Percentiles rank a stretch among this genome's conserved stretches.
phyloP scores from a whole-genome alignment of 495 filamentous ascomycete species.

The Xylaria nigripes region DNA sequence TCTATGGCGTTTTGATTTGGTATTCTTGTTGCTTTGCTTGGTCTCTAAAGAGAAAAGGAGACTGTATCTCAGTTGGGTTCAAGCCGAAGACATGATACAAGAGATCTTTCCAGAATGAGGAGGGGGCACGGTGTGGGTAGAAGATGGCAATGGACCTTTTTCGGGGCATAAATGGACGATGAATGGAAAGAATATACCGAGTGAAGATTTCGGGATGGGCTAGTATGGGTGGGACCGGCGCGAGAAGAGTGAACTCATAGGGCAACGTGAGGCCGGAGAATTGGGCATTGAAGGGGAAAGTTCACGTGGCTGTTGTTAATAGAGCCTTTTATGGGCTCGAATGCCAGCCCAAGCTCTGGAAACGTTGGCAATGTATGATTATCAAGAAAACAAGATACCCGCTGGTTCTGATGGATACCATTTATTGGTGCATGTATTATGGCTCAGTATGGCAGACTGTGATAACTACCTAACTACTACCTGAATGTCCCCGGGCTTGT shows the following conservation, averaged over 20 bases:
- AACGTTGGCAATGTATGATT: constrained; percentile 23
- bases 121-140: not conserved
- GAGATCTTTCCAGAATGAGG: not conserved
- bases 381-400: constrained; percentile 22
- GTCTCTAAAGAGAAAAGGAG: constrained; percentile 7
- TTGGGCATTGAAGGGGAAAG: not conserved
- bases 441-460: not conserved
- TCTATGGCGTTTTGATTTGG: constrained; percentile 15
- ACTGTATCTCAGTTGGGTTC: not conserved
- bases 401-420: constrained; percentile 18
- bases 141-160: not conserved
- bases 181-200: constrained; percentile 4
- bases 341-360: not conserved
- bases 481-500: not conserved
- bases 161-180: not conserved
- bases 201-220: not conserved
- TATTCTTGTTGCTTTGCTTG: constrained; percentile 5
- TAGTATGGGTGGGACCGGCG: not conserved
- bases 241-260: not conserved
- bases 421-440: not conserved
- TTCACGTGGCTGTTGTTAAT: not conserved
- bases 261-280: not conserved
- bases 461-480: too few species aligned
- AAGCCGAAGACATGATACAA: not conserved
- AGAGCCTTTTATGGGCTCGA: not conserved